A percentile compares a stretch with the other conserved stretches of the same genome.
These are phyloP conservation scores for Camellia oleifera DNA, from an alignment of 179 eudicot genomes.

Conservation along the genomic window DNA sequence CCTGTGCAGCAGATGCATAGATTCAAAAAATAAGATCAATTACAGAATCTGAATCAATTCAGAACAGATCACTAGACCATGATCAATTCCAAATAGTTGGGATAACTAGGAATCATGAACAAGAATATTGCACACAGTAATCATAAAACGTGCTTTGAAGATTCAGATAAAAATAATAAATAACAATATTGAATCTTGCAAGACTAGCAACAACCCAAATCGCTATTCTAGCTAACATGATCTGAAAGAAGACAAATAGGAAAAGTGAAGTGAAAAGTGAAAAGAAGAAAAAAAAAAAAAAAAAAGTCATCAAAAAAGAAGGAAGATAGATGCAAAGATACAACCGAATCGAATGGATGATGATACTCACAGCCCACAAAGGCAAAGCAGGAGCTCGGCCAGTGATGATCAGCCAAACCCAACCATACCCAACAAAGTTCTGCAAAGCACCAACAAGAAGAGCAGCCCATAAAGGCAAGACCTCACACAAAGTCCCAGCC, in stretches of 20 bases:
- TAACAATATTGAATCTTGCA: not conserved
- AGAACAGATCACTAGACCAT: not conserved
- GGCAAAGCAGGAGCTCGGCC: slow-evolving; percentile 69
- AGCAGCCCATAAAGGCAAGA: slow-evolving; percentile 87
- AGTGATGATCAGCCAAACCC: slow-evolving; percentile 83
- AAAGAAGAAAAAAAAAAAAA: not conserved
- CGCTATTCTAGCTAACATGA: not conserved
- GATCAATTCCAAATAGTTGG: not conserved
- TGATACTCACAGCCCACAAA: slow-evolving; percentile 81
- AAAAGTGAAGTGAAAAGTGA: not conserved
- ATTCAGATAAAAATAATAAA: not conserved
- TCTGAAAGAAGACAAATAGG: not conserved
- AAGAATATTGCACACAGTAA: not conserved
- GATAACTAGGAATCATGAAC: not conserved
- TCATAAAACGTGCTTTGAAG: not conserved
- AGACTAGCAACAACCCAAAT: not conserved
- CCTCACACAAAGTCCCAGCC: slow-evolving; percentile 80
- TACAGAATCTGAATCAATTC: too few species aligned
- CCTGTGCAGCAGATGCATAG: too few species aligned
- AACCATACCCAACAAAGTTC: slow-evolving; percentile 89
- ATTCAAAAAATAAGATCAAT: too few species aligned
- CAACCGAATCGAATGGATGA: not conserved
- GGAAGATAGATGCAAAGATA: not conserved
- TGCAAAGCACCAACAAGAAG: slow-evolving; percentile 79
- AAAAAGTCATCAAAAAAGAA: not conserved